A percentile compares a stretch with the other conserved stretches of the same genome.
phyloP scores from a whole-genome alignment of 352 stramenopile species.

The Phytopythium oedochilum region DNA sequence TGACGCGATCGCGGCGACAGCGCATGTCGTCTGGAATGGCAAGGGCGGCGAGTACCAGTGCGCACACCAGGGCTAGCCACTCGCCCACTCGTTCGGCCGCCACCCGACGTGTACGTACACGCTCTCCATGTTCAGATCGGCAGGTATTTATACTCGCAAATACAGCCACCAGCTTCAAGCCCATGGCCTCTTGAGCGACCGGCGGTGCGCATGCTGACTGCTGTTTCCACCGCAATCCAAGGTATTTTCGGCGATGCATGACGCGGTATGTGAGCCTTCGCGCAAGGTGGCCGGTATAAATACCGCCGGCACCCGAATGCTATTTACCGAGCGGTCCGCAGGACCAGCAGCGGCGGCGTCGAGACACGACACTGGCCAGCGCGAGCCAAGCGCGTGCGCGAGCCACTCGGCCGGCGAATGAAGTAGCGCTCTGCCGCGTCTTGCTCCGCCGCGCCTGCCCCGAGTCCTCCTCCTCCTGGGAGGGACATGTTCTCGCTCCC shows the following conservation, averaged over 20 bases:
- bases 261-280: too few species aligned
- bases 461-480: not conserved
- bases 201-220: too few species aligned
- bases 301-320: too few species aligned
- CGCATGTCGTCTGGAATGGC: too few species aligned
- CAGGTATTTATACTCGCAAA: slow-evolving; percentile 2
- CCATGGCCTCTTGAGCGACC: too few species aligned
- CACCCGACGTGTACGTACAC: not conserved
- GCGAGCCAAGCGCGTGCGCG: not conserved
- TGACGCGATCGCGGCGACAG: too few species aligned
- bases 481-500: slow-evolving; percentile 31
- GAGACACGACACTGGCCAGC: not conserved
- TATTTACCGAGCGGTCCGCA: not conserved
- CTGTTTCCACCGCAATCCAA: too few species aligned
- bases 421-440: not conserved
- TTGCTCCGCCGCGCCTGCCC: not conserved
- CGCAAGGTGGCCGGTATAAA: too few species aligned
- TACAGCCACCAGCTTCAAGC: too few species aligned
- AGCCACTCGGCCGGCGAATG: not conserved
- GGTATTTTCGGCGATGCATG: not conserved
- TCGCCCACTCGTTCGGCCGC: too few species aligned
- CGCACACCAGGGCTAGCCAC: not conserved
- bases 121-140: not conserved
- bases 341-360: not conserved
- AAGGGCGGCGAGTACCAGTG: not conserved